Evolutionary conservation across 2,329 filamentous ascomycete genomes (phyloP), one percentile per base, ranked within the genome.

Genomic region (Rasamsonia emersonii): DNA sequence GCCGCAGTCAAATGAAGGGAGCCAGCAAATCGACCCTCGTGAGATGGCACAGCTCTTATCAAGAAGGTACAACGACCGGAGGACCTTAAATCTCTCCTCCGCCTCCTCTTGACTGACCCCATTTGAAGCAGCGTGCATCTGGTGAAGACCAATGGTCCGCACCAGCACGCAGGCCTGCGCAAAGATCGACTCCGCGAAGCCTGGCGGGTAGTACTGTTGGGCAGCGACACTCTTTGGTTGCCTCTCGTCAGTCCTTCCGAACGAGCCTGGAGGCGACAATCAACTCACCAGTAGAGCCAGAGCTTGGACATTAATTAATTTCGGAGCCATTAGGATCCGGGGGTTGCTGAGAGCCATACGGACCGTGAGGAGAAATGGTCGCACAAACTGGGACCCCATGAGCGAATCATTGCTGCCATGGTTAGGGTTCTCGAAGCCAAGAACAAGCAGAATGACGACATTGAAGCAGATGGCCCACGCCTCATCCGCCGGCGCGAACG

Each of bases 401-500:
- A 30, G 4, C 6, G 28, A 28, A 17, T 39, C 30, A 18, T 28
- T 25, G 20, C 33, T 19, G n/a, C n/a, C n/a, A n/a, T 41, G 37
- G 13, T 17, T n/a, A 2, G 33, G 35, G 5, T 24, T 37, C 14
- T 41, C 39, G n/a, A 33, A 33, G 7, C 39, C 33, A 9, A 33
- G 14, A 14, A 37, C 32, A 17, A 41, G 30, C 16, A 41, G 17
- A 9, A 36, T 40, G 10, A 40, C 40, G 5, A 30, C 28, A 19
- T 40, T 36, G n/a, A 41, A 37, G 15, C 29, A 36, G 21, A 41
- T 39, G 5, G 30, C 39, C 39, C 39, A 41, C 20, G 30, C 24
- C 9, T 41, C 39, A 17, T 41, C 39, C 9, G 19, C 30, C 20
- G 32, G 13, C 20, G 8, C 24, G 14, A 24, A 9, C 13, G 21